These are phyloP conservation scores for Melampsora medusae DNA, from an alignment of 1,284 basidiomycete species.

Conservation along the genomic window DNA sequence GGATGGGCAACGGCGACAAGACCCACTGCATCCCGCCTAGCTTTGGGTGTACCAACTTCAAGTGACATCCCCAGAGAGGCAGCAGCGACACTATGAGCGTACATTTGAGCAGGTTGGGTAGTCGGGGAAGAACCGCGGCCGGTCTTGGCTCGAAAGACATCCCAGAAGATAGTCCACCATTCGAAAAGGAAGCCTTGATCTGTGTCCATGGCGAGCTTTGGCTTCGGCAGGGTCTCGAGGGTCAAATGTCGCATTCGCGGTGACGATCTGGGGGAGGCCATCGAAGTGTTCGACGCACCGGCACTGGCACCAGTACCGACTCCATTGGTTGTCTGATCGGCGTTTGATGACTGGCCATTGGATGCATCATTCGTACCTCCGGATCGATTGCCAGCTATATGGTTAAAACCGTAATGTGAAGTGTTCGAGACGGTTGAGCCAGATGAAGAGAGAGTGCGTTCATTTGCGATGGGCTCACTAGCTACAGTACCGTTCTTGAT, in stretches of 20 bases:
- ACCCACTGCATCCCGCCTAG: constrained; percentile 38
- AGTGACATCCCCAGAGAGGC: constrained; percentile 23
- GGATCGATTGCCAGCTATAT: constrained; percentile 31
- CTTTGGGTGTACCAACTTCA: constrained; percentile 20
- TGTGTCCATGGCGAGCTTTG: constrained; percentile 44
- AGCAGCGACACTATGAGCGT: constrained; percentile 33
- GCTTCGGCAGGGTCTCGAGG: constrained; percentile 28
- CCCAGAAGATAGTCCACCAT: constrained; percentile 45
- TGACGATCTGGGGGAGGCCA: constrained; percentile 23
- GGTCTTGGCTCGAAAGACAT: constrained; percentile 44
- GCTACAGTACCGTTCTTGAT: constrained; percentile 32
- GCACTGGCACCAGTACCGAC: neutral
- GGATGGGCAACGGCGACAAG: constrained; percentile 33
- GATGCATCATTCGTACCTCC: constrained; percentile 10
- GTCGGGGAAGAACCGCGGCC: constrained; percentile 20
- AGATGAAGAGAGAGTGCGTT: constrained; percentile 43
- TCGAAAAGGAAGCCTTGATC: constrained; percentile 44
- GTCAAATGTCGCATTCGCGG: constrained; percentile 9
- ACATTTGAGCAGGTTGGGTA: constrained; percentile 30
- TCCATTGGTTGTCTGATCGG: constrained; percentile 11
- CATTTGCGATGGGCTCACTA: constrained; percentile 42
- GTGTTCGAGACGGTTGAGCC: constrained; percentile 43
- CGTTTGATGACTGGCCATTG: constrained; percentile 3
- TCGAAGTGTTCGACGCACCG: constrained; percentile 15
- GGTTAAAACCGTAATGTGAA: constrained; percentile 40